phyloP scores from a whole-genome alignment of 1,284 basidiomycete species.

The Fomitiporia mediterranea region DNA sequence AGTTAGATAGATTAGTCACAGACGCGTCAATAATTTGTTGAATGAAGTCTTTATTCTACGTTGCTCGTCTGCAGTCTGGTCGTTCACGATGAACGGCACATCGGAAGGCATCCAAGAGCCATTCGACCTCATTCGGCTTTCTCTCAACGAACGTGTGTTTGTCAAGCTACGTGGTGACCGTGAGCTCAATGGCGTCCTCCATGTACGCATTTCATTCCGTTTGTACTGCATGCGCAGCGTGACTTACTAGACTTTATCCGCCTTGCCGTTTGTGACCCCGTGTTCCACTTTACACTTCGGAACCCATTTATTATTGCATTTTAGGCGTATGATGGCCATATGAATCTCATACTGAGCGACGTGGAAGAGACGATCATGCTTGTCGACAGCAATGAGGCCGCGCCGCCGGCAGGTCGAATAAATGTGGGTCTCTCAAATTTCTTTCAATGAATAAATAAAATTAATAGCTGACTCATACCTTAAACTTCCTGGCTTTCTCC shows the following conservation, averaged over 20 bases:
- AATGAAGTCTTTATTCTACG: too few relatives aligned
- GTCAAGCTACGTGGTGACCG: conserved; percentile 96
- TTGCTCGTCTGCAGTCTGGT: too few relatives aligned
- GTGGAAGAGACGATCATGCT: conserved; percentile 96
- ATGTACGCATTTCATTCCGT: conserved; percentile 52
- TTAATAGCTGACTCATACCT: background rate
- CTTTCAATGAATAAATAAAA: background rate
- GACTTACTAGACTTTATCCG: background rate
- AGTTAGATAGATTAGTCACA: too few relatives aligned
- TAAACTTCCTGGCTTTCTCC: conserved; percentile 15
- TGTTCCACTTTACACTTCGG: background rate
- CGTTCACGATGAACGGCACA: conserved; percentile 66
- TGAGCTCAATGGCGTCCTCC: conserved; percentile 88
- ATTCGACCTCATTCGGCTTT: conserved; percentile 96
- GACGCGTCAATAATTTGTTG: too few relatives aligned
- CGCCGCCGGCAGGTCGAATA: conserved; percentile 48
- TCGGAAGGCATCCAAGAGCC: conserved; percentile 86
- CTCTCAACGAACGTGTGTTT: conserved; percentile 93
- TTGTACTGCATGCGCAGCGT: background rate
- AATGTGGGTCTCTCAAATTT: conserved; percentile 43
- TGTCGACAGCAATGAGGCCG: conserved; percentile 68
- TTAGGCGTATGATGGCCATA: conserved; percentile 99
- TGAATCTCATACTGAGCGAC: conserved; percentile 97
- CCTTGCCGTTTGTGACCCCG: background rate
- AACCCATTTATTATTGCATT: too few relatives aligned